Evolutionary conservation across 176 grass and related monocot species (phyloP), one percentile per base, ranked within the genome.

Genomic region (Carex pumila): DNA sequence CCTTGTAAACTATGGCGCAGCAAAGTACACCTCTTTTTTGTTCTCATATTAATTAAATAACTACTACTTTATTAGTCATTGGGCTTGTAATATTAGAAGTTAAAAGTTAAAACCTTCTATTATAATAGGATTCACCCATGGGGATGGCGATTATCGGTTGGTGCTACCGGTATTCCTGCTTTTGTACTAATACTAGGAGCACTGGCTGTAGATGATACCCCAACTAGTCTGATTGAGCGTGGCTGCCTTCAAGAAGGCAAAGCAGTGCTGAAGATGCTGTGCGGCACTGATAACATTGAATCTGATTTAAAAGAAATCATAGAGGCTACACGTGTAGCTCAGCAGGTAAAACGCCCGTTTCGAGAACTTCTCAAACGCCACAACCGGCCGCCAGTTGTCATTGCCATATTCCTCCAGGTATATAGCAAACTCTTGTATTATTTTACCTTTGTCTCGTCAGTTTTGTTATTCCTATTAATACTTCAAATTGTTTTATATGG

Each of bases 271-370:
- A 90, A 84, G 84, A 87, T 25, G 75, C 91, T 97, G 54, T 84
- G 94, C 5, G 94, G 94, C 62, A 97, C 91, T 3, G 76, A 90
- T 17, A 94, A 97, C 84, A 91, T 97, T 47, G 94, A 91, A 41
- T 88, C 92, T 0, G 94, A 97, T 79, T 92, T 91, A 84, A 91
- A 94, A 67, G 92, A 94, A 89, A 97, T 97, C 84, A 61, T 94
- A 39, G 89, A 90, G 83, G 94, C 92, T 3, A 91, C 90, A 79
- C 90, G 90, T 32, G 41, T 88, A 21, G 90, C 94, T 43, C 89
- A 94, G 3, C 88, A 91, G 54, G 94, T 97, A 29, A 94, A 94
- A 87, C 92, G 92, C 84, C 94, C 94, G 6, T 97, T 97, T 89
- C 85, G 92, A 58, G 90, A 91, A 87, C 92, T 97, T 15, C 89